Percentiles rank a stretch among this genome's conserved stretches.
Evolutionary conservation across 257 asterid species (phyloP).

Genomic region (Nicotiana otophora): DNA sequence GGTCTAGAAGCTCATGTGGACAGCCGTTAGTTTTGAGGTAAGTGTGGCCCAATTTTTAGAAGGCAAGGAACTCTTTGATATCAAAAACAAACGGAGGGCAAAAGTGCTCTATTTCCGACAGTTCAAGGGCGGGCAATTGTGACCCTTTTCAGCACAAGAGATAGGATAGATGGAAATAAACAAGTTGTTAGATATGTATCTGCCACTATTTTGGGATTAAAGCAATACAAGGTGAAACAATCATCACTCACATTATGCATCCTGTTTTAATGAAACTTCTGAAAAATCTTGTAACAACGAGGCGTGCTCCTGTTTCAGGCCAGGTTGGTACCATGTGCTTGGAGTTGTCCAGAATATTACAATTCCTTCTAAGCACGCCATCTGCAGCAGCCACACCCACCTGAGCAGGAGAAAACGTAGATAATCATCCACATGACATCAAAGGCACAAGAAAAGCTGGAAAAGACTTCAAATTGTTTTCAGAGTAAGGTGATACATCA

Average conservation of each 20-base stretch:
- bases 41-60: too few species aligned
- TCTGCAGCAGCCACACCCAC: conserved; percentile 71
- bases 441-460: background rate
- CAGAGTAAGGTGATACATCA: background rate
- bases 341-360: conserved; percentile 35
- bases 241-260: conserved; percentile 53
- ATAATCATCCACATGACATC: background rate
- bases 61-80: too few species aligned
- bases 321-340: conserved; percentile 70
- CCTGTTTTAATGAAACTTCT: conserved; percentile 51
- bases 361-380: conserved; percentile 35
- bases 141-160: background rate
- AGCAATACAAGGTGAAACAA: background rate
- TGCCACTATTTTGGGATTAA: background rate
- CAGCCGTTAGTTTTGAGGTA: too few species aligned
- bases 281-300: conserved; percentile 64
- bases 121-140: too few species aligned
- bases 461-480: conserved; percentile 7
- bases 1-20: too few species aligned
- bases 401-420: conserved; percentile 15
- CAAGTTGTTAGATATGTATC: background rate
- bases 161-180: background rate
- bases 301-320: conserved; percentile 72
- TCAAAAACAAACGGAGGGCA: too few species aligned
- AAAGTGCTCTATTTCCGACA: too few species aligned